Base-by-base conservation (phyloP, 1,284 basidiomycete genomes). In the Ceratobasidium theobromae region DNA sequence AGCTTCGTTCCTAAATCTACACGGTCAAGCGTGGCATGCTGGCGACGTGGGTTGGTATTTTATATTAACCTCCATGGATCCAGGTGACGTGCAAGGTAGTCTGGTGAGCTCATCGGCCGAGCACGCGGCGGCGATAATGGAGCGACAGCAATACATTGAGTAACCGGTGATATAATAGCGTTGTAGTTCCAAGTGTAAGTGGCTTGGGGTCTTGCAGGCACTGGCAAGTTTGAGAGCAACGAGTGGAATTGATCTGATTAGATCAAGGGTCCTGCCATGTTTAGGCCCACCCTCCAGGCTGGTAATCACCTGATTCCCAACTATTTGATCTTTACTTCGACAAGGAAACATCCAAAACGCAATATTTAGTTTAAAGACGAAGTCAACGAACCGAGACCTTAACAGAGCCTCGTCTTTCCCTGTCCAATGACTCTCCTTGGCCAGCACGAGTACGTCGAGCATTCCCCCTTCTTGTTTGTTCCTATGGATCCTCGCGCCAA, bases 381-480 rank as follows among this genome's bases (percentile, higher is more conserved):
- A 43, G 49, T 27, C 23, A 52, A 28, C 48, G 23, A 30, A 52
- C 14, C 49, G 28, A n/a, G n/a, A 35, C 12, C 43, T 28, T 43
- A 43, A 28, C 46, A 33, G 46, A 28, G 1, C 60, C 60, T 40
- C 60, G 33, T 23, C 60, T 35, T 48, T 53, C 30, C 35, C 38
- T 53, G 33, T 32, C 58, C 60, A 52, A 64, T 64, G 60, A 64
- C 60, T 53, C 60, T 64, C 49, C 60, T 64, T 64, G 60, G 60
- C 25, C 60, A 64, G 49, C 60, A 64, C 60, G 60, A 64, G 60
- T 64, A 64, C 60, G 60, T 64, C 60, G 60, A 52, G 60, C 53
- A 64, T 64, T 64, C 60, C 28, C 49, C 60, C 27, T 35, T n/a
- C n/a, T n/a, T 49, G 49, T 64, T 64, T 49, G 53, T 64, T 49